Base-by-base conservation (phyloP, 2,329 filamentous ascomycete species). In the Stylonectria norvegica region DNA sequence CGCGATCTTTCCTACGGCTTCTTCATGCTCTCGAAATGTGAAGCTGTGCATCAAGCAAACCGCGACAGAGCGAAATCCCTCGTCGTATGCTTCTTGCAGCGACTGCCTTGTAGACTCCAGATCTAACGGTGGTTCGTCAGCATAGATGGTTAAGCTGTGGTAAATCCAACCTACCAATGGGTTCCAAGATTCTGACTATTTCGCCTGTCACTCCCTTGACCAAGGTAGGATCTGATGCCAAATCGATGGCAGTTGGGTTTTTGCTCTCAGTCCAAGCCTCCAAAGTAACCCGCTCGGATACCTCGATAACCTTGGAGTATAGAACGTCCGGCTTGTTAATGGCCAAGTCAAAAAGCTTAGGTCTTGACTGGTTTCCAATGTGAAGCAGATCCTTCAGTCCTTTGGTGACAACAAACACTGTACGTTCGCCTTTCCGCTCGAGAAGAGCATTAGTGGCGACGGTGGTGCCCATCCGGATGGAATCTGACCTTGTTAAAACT, bases 391-490 rank as follows among this genome's bases (percentile, higher is more conserved):
- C 89, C 52, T 80, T 82, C 70, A 95, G 95, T 0, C 89, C 89
- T 51, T 81, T 83, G 1, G 87, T 95, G 11, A 93, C 86, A 1
- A 95, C 79, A 61, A 96, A 75, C 9, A 86, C 89, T 57, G 91
- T 89, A 52, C 79, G 80, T 67, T 94, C 89, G 32, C 89, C 89
- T 63, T 95, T 95, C 41, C 89, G 73, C 64, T 95, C 89, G 2
- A 96, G 73, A 39, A 95, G 68, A 0, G 90, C 89, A 62, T 95
- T 95, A 1, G 89, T 95, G 5, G 89, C 89, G 7, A 95, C 89
- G 0, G 89, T 96, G 2, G 89, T 96, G 29, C 89, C 89, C 89
- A 95, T 95, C 34, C 89, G 83, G 62, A 95, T 95, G 44, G 85
- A 89, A 54, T 91, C 86, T 42, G 53, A 94, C 91, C 56, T 81